Percentiles rank a stretch among this genome's conserved stretches.
Evolutionary conservation across 148 eudicot genomes (phyloP).

Genomic region (Camellia japonica): DNA sequence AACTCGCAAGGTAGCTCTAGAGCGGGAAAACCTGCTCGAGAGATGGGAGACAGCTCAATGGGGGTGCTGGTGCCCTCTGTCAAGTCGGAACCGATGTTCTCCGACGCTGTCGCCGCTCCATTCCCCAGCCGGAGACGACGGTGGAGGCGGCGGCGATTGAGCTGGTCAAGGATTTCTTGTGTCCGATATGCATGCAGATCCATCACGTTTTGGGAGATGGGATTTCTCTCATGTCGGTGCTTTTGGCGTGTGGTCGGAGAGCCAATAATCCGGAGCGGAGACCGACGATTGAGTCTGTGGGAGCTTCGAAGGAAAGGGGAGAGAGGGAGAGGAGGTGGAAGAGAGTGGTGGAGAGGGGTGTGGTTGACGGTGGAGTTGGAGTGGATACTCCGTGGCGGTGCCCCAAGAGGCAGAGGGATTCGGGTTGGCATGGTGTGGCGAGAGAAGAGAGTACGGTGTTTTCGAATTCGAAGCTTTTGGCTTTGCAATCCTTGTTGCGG

Average conservation of each 20-base stretch:
- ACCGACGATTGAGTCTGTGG: conserved; percentile 20
- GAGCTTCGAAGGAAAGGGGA: neutral
- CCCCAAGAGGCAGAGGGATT: too few species aligned
- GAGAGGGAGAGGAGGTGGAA: conserved; percentile 1
- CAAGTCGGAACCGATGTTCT: conserved; percentile 28
- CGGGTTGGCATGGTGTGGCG: too few species aligned
- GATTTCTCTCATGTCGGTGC: conserved; percentile 61
- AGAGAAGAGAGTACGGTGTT: too few species aligned
- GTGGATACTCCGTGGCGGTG: too few species aligned
- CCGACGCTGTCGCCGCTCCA: conserved; percentile 2
- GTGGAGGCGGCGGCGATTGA: conserved; percentile 17
- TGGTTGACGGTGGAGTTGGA: conserved; percentile 45
- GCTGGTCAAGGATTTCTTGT: conserved; percentile 55
- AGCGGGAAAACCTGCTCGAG: neutral
- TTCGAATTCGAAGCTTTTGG: too few species aligned
- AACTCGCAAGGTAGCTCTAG: too few species aligned
- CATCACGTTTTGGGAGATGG: conserved; percentile 87
- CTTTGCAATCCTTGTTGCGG: too few species aligned
- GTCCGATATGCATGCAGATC: conserved; percentile 87
- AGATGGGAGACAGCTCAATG: conserved; percentile 31
- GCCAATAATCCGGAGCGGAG: conserved; percentile 28
- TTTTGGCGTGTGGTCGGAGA: conserved; percentile 36
- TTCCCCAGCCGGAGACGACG: conserved; percentile 1
- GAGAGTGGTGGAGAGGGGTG: conserved; percentile 27
- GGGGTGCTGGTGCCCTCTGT: conserved; percentile 49